Evolutionary conservation across 1,139 yeast species (phyloP).

Genomic region (Protomyces macrosporus): DNA sequence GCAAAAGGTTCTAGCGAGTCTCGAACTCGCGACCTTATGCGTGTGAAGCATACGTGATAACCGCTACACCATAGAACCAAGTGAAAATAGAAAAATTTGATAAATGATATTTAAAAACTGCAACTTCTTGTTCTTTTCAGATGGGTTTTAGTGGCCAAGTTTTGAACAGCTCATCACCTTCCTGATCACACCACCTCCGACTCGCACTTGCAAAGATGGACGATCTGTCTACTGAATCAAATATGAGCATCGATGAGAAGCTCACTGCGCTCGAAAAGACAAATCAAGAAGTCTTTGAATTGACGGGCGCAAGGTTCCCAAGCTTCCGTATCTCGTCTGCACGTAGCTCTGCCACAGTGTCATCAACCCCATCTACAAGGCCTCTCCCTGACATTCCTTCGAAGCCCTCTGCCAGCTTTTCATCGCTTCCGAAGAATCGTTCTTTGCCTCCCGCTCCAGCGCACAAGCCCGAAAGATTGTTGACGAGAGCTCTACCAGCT

Average conservation of each 20-base stretch:
- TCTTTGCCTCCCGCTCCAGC: not conserved
- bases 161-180: no score
- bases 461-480: not conserved
- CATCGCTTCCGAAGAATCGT: no score
- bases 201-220: no score
- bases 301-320: not conserved
- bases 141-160: not conserved
- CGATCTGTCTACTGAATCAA: no score
- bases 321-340: not conserved
- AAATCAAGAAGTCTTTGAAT: not conserved
- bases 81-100: not conserved
- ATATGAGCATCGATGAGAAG: not conserved
- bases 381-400: no score
- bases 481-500: not conserved
- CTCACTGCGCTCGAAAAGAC: not conserved
- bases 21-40: slow-evolving; percentile 2
- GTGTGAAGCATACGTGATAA: slow-evolving; percentile 1
- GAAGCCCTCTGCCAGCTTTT: no score
- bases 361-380: no score
- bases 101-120: no score
- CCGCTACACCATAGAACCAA: slow-evolving; percentile 1
- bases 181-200: no score
- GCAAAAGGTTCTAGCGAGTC: not conserved
- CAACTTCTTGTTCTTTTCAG: no score
- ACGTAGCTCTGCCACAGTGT: no score